Evolutionary conservation across 2,329 filamentous ascomycete genomes (phyloP), one percentile per base, ranked within the genome.

Genomic region (Ciborinia camelliae): DNA sequence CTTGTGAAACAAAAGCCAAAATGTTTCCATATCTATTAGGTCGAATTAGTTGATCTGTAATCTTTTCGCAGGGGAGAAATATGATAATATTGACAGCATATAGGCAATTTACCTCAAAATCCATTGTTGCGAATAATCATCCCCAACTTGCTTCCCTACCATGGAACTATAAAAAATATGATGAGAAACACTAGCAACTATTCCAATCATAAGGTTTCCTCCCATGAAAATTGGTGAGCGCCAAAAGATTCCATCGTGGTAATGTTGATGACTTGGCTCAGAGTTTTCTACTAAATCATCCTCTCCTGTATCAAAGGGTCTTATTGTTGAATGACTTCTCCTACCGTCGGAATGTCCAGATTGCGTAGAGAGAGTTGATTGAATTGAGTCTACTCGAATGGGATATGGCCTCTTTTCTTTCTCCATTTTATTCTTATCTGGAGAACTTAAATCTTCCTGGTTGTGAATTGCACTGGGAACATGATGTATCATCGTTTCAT

Each of bases 191-290:
- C 63, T 57, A 14, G 63, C 41, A 43, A 66, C 32, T 5, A 69
- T 51, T 7, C 67, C 68, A 52, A 63, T 18, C 2, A 68, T 20
- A 4, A 67, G 51, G 28, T 61, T 65, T 15, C 41, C 62, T 28
- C 61, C 48, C 68, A 69, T 69, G 7, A 41, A 30, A 1, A 62
- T 61, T 14, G 68, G 68, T 8, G 68, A 69, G 20, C 59, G 53
- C 68, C 66, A 70, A 51, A 68, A 70, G 2, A 64, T 50, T 18
- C 62, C 54, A 59, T 64, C 39, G 4, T 64, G 54, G 23, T 45
- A 15, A 26, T 37, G 51, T 20, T 61, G 35, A 15, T 23, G 30
- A 35, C 20, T 39, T 32, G 45, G n/a, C 12, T 39, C 32, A 10
- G 15, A 61, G 20, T 1, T 14, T 7, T 4, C 8, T 14, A 26